Evolutionary conservation across 2,329 filamentous ascomycete genomes (phyloP).

Genomic region (Botrytis pseudocinerea): DNA sequence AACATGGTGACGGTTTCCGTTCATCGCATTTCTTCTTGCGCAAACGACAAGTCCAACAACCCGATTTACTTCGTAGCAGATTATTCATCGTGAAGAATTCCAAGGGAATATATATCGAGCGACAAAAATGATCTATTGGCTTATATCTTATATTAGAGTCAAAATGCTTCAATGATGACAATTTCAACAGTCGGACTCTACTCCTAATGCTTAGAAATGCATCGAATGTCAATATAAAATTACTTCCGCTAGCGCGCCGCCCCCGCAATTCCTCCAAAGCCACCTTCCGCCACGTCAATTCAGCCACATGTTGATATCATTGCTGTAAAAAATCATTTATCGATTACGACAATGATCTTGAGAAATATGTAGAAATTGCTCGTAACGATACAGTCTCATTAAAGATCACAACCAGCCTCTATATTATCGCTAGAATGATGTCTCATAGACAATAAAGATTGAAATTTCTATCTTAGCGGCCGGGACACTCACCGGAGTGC

Average conservation of each 20-base stretch:
- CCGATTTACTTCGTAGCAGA: constrained; percentile 18
- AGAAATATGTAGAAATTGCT: neutral
- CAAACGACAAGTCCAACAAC: constrained; percentile 50
- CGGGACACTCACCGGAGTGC: neutral
- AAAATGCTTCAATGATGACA: neutral
- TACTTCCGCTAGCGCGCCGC: constrained; percentile 5
- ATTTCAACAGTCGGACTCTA: neutral
- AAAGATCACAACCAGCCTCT: neutral
- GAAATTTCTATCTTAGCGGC: too few relatives aligned
- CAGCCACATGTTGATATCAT: neutral
- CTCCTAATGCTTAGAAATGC: neutral
- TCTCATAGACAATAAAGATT: neutral
- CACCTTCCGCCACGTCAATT: neutral
- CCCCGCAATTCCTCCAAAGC: neutral
- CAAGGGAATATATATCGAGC: neutral
- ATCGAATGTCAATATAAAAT: neutral
- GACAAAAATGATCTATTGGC: too few relatives aligned
- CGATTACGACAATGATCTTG: too few relatives aligned
- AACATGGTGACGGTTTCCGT: constrained; percentile 53
- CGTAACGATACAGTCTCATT: neutral
- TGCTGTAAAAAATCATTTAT: neutral
- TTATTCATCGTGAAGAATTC: neutral
- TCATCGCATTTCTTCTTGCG: constrained; percentile 61
- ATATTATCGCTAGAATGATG: neutral
- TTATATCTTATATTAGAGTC: neutral